Conservation (phyloP, 495 filamentous ascomycete genomes). For the Massariosphaeria phaeospora region DNA sequence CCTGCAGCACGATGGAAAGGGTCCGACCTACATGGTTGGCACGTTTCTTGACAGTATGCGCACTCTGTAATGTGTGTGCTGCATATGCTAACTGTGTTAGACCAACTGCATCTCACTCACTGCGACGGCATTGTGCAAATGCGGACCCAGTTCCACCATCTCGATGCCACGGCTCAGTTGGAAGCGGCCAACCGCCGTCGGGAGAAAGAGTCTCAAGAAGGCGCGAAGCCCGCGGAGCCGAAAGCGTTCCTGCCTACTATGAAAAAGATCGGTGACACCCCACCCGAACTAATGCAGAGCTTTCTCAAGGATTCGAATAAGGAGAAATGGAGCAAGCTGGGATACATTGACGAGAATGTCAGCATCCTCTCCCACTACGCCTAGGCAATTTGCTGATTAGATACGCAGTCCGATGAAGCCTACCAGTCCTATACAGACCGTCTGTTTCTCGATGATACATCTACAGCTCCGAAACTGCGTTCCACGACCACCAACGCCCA, state of each 20-base stretch:
- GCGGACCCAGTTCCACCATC: conserved; percentile 67
- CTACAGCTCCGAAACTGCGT: conserved; percentile 48
- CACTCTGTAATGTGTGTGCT: background rate
- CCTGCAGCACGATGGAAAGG: conserved; percentile 51
- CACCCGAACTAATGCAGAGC: conserved; percentile 6
- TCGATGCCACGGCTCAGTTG: conserved; percentile 61
- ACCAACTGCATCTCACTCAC: conserved; percentile 63
- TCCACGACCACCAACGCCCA: conserved; percentile 52
- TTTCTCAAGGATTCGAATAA: conserved; percentile 10
- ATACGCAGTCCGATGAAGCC: conserved; percentile 52
- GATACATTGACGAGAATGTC: conserved; percentile 67
- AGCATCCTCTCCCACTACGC: conserved; percentile 10
- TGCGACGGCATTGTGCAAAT: conserved; percentile 66
- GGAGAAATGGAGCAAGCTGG: conserved; percentile 60
- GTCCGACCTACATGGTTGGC: conserved; percentile 67
- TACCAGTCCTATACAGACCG: conserved; percentile 57
- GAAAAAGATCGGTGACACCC: conserved; percentile 54
- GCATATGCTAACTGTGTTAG: conserved; percentile 38
- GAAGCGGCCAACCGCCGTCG: conserved; percentile 34
- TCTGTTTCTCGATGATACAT: conserved; percentile 54
- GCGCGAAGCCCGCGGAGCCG: conserved; percentile 49
- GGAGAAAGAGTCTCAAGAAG: conserved; percentile 43
- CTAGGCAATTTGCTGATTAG: conserved; percentile 24
- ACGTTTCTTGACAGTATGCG: conserved; percentile 59
- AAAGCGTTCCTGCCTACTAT: conserved; percentile 56